These are phyloP conservation scores for Termitomyces sp. DNA, from an alignment of 768 basidiomycete genomes.

Conservation along the genomic window DNA sequence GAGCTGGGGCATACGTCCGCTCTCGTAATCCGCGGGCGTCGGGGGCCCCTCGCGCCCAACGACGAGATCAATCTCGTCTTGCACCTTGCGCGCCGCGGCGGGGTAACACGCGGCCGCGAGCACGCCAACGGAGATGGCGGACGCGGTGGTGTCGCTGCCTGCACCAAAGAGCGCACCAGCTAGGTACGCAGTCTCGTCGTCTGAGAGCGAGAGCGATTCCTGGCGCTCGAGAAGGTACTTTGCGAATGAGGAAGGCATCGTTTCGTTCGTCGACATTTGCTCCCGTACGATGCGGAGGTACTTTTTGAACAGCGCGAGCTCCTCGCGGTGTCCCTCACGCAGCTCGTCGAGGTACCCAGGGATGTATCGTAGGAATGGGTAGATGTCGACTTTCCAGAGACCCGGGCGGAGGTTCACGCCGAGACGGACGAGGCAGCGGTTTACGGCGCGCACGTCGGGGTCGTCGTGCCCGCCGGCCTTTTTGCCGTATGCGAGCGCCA, in stretches of 20 bases:
- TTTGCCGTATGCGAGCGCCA: slow-evolving; percentile 45
- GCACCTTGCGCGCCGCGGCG: slow-evolving; percentile 42
- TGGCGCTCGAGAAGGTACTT: slow-evolving; percentile 56
- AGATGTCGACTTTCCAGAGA: slow-evolving; percentile 41
- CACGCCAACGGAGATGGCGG: slow-evolving; percentile 49
- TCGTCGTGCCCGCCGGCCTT: slow-evolving; percentile 35
- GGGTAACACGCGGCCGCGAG: slow-evolving; percentile 55
- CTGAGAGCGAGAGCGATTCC: slow-evolving; percentile 43
- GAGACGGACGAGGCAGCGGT: slow-evolving; percentile 37
- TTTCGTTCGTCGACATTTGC: slow-evolving; percentile 26
- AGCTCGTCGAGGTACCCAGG: slow-evolving; percentile 61
- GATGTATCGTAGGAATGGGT: slow-evolving; percentile 39
- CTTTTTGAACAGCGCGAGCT: slow-evolving; percentile 47
- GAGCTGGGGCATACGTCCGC: slow-evolving; percentile 24
- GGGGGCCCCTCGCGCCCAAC: slow-evolving; percentile 37
- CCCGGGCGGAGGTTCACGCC: slow-evolving; percentile 39
- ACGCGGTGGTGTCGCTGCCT: slow-evolving; percentile 60
- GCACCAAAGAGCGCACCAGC: slow-evolving; percentile 63
- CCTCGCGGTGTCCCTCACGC: slow-evolving; percentile 48
- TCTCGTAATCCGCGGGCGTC: background rate
- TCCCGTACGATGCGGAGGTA: slow-evolving; percentile 41
- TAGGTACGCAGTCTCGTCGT: slow-evolving; percentile 56
- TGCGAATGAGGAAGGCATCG: slow-evolving; percentile 45
- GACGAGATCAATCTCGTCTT: slow-evolving; percentile 49
- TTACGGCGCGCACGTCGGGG: slow-evolving; percentile 41